phyloP scores from a whole-genome alignment of 2,329 filamentous ascomycete species.

The Chaetomiaceae sp. region DNA sequence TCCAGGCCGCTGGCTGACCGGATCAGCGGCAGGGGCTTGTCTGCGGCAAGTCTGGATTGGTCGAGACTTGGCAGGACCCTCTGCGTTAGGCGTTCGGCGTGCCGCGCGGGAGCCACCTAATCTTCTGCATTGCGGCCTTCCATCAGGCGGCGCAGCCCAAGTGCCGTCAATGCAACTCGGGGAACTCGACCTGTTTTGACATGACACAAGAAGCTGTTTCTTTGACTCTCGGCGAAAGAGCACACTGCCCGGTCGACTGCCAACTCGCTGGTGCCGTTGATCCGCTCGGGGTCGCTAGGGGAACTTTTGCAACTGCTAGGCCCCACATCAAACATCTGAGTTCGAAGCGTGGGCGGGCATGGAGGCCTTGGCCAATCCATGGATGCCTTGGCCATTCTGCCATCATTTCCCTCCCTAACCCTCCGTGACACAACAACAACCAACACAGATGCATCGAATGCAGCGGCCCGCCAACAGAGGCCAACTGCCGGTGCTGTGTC shows the following conservation, averaged over 20 bases:
- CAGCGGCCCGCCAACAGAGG: background rate
- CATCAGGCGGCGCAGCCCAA: no score
- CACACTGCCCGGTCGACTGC: no score
- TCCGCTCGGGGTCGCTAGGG: background rate
- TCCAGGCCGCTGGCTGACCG: conserved; percentile 1
- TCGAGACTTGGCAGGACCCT: background rate
- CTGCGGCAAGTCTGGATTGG: no score
- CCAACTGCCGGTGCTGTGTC: conserved; percentile 2
- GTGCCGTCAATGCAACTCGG: background rate
- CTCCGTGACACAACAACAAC: no score
- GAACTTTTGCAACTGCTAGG: no score
- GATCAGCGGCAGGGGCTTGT: conserved; percentile 3
- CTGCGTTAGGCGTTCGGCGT: no score
- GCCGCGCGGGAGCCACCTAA: background rate
- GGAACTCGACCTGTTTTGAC: background rate
- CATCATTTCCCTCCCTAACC: conserved; percentile 5
- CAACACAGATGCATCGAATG: no score
- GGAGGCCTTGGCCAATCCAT: no score
- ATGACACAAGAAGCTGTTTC: background rate
- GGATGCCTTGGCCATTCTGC: no score
- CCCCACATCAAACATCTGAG: background rate
- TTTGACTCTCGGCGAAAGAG: no score
- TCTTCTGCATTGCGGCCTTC: background rate
- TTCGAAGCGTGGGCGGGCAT: background rate
- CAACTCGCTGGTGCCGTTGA: background rate